Base-by-base conservation (phyloP, 345 rosid species). In the Gossypium longicalyx region DNA sequence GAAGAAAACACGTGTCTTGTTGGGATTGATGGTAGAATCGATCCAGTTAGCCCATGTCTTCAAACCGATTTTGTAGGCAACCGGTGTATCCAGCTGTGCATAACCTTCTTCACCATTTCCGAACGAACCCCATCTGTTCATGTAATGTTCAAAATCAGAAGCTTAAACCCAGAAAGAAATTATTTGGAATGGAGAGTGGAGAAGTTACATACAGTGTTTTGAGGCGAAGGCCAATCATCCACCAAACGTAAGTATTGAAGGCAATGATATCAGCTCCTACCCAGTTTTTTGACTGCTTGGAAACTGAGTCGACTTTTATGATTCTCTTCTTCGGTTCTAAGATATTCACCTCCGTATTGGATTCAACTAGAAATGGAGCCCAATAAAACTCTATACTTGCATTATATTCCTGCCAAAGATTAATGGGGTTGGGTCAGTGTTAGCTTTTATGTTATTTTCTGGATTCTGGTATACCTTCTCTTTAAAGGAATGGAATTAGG, bases 11-110 rank as follows among this genome's bases (percentile, higher is more conserved):
- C 80, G 85, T 25, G 98, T 93, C 16, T 80, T 85, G 85, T 89
- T 93, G 49, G 97, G 82, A 82, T 93, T 89, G 44, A 93, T 76
- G 34, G 80, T 90, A 29, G 92, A 86, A 61, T 95, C 98, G 2
- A 93, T 83, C 98, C 99, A 95, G 71, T 90, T 89, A 8, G 98
- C 93, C 99, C 98, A 93, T 15, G 98, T 93, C 77, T 82, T 90
- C 80, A 95, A 74, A 12, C 85, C 97, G 58, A 93, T 68, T 65
- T 79, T 73, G 63, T 93, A 95, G 57, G 98, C 98, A 19, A 90
- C 78, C 0, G 81, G 80, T 67, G 97, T 82, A 27, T 86, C 89
- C 76, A 95, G 56, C 15, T 85, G 89, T 76, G 89, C 90, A 0
- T 85, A 93, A 60, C 93, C 94, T 5, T 86, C 88, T 41, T 83